Evolutionary conservation across 1,284 basidiomycete genomes (phyloP), one percentile per base, ranked within the genome.

Genomic region (Leccinum solheimii): DNA sequence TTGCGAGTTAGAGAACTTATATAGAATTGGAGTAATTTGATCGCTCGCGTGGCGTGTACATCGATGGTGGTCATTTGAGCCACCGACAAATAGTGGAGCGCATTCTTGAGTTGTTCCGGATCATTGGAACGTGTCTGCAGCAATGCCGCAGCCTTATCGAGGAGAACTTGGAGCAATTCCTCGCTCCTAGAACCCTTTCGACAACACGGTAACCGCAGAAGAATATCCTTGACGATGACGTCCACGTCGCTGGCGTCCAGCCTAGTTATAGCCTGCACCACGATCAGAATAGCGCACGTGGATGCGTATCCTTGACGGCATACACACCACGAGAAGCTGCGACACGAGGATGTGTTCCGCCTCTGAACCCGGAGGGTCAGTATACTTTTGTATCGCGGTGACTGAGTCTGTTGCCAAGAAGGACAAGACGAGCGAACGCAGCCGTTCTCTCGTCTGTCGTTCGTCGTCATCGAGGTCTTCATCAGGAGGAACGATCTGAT

Each of bases 401-500:
- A 80, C 83, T 23, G 84, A 84, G 61, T 85, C 82, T 55, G 76
- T 79, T 19, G 78, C 77, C 57, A 90, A 73, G 72, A 88, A 90
- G 8, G 78, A 77, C 48, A 89, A 67, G 23, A 90, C 87, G 30
- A 89, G 77, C 0, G 77, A 77, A 60, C 86, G 80, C 27, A 89
- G 73, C 36, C 80, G 79, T 63, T 84, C 83, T 52, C 87, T 80
- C 52, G 83, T 83, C n/a, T 69, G 75, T 67, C 79, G 77, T 64
- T 88, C 88, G 55, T 87, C 86, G 23, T 84, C 82, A 59, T 86
- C 83, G 66, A 79, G 63, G 14, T 77, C 71, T 43, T 84, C 84
- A 56, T 83, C 81, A 1, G 76, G 69, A 3, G 82, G 82, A 3
- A 81, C 69, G 48, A 89, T 78, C 69, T 90, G 88, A 69, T 90